Base-by-base conservation (phyloP, 257 asterid genomes). In the Nyctanthes arbortristis region DNA sequence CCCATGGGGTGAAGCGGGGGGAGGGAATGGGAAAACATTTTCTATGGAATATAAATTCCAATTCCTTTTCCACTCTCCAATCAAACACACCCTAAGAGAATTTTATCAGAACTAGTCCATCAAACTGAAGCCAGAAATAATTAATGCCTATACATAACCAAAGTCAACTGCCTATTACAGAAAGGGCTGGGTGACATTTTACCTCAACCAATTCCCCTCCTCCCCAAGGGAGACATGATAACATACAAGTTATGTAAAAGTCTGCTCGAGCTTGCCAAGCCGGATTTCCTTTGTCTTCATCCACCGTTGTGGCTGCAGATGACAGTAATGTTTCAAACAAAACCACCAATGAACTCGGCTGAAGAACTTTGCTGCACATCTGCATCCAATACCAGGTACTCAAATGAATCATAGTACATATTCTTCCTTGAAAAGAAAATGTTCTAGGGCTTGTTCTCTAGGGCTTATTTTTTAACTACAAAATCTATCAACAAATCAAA, bases 301-400 rank as follows among this genome's bases (percentile, higher is more conserved):
- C 99, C 65, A 94, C 96, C 25, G 93, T 94, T 47, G 96, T 91
- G 25, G 99, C 99, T 49, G 99, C 95, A 68, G 99, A 94, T 18
- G 99, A 91, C 30, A 94, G 69, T 65, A 94, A 75, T 63, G 96
- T 87, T 71, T 94, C 99, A 59, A 91, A 94, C 66, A 94, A 67
- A 77, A 85, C 90, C 57, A 91, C 79, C 64, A 94, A 71, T 64
- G 99, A 84, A 80, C 93, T 86, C 1, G 97, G 95, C 68, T 86
- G 96, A 68, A 94, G 84, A 87, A 89, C 95, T 86, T 94, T 94
- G 94, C 97, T 84, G 93, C 97, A 91, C 97, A 94, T 94, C 99
- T 94, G 86, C 33, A 82, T 58, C 67, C 63, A 54, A 71, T 29
- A 58, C 43, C 54, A 47, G 65, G 67, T 39, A 49, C 18, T 67